Evolutionary conservation across 805 yeast species (phyloP).

Genomic region (Ogataea zsoltii): DNA sequence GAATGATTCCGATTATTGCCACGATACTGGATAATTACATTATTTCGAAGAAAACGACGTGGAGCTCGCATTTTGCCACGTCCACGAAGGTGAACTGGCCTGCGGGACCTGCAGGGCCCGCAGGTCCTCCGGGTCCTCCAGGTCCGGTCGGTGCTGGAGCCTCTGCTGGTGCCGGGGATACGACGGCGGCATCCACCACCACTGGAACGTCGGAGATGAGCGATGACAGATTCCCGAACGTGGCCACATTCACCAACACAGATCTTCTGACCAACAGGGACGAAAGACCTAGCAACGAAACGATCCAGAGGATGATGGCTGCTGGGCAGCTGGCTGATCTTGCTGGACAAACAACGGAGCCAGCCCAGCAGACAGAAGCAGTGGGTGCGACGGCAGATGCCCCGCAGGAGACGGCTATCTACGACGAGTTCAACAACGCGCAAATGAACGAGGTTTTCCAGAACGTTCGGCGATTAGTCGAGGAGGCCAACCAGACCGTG

Average conservation of each 20-base stretch:
- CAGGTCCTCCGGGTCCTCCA: not conserved
- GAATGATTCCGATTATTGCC: constrained; percentile 86
- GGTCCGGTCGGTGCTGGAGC: constrained; percentile 1
- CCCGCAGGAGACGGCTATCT: constrained; percentile 5
- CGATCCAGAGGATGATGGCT: constrained; percentile 5
- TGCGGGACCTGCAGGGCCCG: constrained; percentile 5
- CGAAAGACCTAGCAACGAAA: constrained; percentile 6
- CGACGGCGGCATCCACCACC: constrained; percentile 7
- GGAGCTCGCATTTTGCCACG: constrained; percentile 17
- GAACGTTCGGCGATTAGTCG: constrained; percentile 29
- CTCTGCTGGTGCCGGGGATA: constrained; percentile 1
- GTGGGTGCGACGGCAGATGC: not conserved
- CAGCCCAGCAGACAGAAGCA: not conserved
- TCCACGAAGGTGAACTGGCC: constrained; percentile 13
- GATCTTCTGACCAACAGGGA: constrained; percentile 5
- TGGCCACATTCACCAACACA: constrained; percentile 13
- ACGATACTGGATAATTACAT: constrained; percentile 89
- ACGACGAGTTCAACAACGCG: constrained; percentile 20
- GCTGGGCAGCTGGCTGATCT: constrained; percentile 10
- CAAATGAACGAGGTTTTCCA: constrained; percentile 28
- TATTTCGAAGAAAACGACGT: constrained; percentile 28
- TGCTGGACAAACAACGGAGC: constrained; percentile 4
- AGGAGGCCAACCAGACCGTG: constrained; percentile 29
- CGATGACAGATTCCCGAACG: constrained; percentile 10
- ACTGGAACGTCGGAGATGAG: constrained; percentile 16